These are phyloP conservation scores for Allantophomopsis cytisporea DNA, from an alignment of 2,329 filamentous ascomycete species.

Conservation along the genomic window DNA sequence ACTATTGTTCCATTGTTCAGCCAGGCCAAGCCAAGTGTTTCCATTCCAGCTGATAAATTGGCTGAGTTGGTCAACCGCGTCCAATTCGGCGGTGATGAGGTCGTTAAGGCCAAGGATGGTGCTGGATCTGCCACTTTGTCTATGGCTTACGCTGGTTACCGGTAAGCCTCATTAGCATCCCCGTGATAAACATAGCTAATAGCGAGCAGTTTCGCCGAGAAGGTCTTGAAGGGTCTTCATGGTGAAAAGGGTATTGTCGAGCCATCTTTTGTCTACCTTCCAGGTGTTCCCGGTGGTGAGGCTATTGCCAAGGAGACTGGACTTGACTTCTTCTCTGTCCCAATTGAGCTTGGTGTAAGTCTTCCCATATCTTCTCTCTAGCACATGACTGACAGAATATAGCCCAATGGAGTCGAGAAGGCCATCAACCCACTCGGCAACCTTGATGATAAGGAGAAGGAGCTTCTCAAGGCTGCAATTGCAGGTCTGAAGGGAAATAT, in stretches of 20 bases:
- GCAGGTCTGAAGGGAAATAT: constrained; percentile 85
- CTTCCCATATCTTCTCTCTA: not conserved
- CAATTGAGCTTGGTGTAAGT: constrained; percentile 88
- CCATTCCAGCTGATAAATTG: constrained; percentile 80
- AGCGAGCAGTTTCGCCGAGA: constrained; percentile 68
- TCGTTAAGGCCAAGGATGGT: constrained; percentile 89
- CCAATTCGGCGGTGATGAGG: constrained; percentile 96
- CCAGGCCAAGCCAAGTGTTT: constrained; percentile 67
- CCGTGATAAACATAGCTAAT: not conserved
- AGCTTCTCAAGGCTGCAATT: constrained; percentile 62
- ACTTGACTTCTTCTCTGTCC: constrained; percentile 89
- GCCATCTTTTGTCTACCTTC: constrained; percentile 91
- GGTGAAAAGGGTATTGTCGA: constrained; percentile 90
- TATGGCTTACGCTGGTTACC: constrained; percentile 92
- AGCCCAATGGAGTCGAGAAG: constrained; percentile 80
- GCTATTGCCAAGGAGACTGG: constrained; percentile 75
- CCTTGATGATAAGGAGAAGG: constrained; percentile 80
- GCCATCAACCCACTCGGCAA: constrained; percentile 64
- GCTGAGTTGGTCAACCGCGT: constrained; percentile 86
- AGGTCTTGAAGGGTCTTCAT: constrained; percentile 73
- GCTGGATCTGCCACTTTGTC: constrained; percentile 82
- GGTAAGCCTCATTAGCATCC: constrained; percentile 33
- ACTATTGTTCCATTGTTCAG: constrained; percentile 98
- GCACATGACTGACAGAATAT: constrained; percentile 16
- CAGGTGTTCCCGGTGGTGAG: constrained; percentile 77